Conservation (phyloP, 2,329 filamentous ascomycete species). For the Cryphonectria carpinicola region DNA sequence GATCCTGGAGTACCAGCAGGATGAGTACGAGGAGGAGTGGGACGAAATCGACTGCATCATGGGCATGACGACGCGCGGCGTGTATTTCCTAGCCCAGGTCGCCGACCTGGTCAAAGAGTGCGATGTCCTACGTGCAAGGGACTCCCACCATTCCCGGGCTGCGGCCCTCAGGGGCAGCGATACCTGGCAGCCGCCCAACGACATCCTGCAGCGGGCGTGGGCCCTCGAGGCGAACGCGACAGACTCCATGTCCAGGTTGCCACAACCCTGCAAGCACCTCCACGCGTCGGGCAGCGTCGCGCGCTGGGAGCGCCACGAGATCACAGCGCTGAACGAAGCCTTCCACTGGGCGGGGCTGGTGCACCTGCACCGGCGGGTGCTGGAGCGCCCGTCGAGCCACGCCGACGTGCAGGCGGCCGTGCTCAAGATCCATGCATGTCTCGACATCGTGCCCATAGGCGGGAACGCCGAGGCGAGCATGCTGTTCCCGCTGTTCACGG, state of each 20-base stretch:
- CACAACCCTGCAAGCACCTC: conserved; percentile 51
- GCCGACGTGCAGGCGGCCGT: conserved; percentile 66
- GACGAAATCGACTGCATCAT: conserved; percentile 81
- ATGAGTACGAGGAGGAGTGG: conserved; percentile 55
- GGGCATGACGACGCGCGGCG: conserved; percentile 74
- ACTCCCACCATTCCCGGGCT: not conserved
- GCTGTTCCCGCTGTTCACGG: conserved; percentile 82
- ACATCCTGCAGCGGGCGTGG: conserved; percentile 60
- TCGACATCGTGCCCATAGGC: conserved; percentile 65
- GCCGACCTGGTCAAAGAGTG: conserved; percentile 72
- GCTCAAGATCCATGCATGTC: conserved; percentile 62
- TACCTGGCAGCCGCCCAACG: conserved; percentile 61
- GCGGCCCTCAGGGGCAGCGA: conserved; percentile 38
- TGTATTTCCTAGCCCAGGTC: conserved; percentile 72
- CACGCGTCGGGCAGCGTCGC: conserved; percentile 54
- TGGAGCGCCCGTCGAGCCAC: conserved; percentile 63
- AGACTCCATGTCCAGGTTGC: conserved; percentile 52
- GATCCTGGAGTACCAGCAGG: conserved; percentile 55
- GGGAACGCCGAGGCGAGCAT: conserved; percentile 75
- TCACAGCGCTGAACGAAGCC: conserved; percentile 73
- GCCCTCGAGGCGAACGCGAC: conserved; percentile 65
- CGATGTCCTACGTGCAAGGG: conserved; percentile 64
- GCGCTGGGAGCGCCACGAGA: conserved; percentile 64
- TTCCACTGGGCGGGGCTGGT: conserved; percentile 80
- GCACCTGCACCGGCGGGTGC: conserved; percentile 74